A percentile compares a stretch with the other conserved stretches of the same genome.
These are phyloP conservation scores for Candolleomyces eurysporus DNA, from an alignment of 768 basidiomycete species.

Conservation along the genomic window DNA sequence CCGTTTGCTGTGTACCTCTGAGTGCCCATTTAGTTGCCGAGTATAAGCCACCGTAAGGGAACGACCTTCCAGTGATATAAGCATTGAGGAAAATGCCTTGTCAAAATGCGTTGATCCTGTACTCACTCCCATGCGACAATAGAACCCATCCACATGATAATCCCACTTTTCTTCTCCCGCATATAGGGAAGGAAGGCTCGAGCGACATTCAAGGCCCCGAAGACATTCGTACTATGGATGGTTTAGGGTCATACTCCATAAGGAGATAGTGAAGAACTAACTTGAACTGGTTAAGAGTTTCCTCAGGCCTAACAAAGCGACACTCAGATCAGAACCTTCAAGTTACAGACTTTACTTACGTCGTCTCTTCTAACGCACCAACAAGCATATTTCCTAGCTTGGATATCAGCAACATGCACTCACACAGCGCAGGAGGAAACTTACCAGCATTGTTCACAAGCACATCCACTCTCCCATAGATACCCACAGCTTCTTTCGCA, in stretches of 20 bases:
- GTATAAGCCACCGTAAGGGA: slow-evolving; percentile 36
- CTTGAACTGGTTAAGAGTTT: slow-evolving; percentile 36
- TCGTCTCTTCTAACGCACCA: slow-evolving; percentile 31
- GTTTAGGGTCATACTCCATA: no score
- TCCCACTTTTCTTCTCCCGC: slow-evolving; percentile 40
- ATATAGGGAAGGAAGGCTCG: slow-evolving; percentile 49
- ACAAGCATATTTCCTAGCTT: slow-evolving; percentile 38
- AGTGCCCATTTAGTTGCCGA: slow-evolving; percentile 39
- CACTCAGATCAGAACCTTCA: neutral
- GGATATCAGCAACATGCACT: neutral
- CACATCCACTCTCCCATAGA: slow-evolving; percentile 43
- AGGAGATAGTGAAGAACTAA: slow-evolving; percentile 18
- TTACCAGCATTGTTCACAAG: slow-evolving; percentile 45
- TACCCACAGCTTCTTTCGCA: slow-evolving; percentile 32
- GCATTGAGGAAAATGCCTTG: neutral
- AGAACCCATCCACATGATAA: slow-evolving; percentile 44
- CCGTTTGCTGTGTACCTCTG: slow-evolving; percentile 26
- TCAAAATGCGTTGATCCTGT: no score
- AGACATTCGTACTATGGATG: slow-evolving; percentile 39
- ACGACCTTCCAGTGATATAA: slow-evolving; percentile 13
- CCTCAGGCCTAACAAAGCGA: slow-evolving; percentile 33
- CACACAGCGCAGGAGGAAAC: no score
- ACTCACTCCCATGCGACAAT: slow-evolving; percentile 36
- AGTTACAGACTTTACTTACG: slow-evolving; percentile 16
- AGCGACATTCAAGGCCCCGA: slow-evolving; percentile 42